These are phyloP conservation scores for Xylaria sp. DNA, from an alignment of 2,329 filamentous ascomycete species.

Conservation along the genomic window DNA sequence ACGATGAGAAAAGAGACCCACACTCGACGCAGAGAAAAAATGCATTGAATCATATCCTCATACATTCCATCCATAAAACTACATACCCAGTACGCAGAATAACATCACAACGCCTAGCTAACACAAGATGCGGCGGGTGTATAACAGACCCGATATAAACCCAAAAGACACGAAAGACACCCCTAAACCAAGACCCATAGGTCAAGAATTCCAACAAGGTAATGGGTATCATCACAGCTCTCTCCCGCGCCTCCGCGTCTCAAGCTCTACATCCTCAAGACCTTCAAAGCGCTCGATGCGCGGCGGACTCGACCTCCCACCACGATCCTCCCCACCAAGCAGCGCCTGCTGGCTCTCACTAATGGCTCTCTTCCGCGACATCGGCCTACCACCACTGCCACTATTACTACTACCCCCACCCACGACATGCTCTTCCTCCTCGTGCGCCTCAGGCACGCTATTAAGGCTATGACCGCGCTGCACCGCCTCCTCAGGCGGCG, in stretches of 20 bases:
- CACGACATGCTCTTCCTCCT: slow-evolving; percentile 41
- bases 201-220: not conserved
- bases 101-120: slow-evolving; percentile 15
- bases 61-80: slow-evolving; percentile 16
- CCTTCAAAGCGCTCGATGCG: slow-evolving; percentile 39
- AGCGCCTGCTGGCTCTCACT: slow-evolving; percentile 28
- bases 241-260: slow-evolving; percentile 31
- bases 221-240: slow-evolving; percentile 1
- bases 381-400: not conserved
- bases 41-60: not conserved
- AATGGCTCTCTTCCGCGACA: slow-evolving; percentile 11
- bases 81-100: not conserved
- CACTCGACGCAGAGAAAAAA: not conserved
- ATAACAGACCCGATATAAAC: not conserved
- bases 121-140: not conserved
- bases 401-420: not conserved
- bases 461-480: slow-evolving; percentile 44
- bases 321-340: slow-evolving; percentile 2
- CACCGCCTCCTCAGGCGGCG: slow-evolving; percentile 29
- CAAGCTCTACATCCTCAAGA: slow-evolving; percentile 43
- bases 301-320: slow-evolving; percentile 18
- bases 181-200: not conserved
- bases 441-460: slow-evolving; percentile 46
- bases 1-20: not conserved
- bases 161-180: not conserved